Percentiles rank a stretch among this genome's conserved stretches.
phyloP scores from a whole-genome alignment of 1,284 basidiomycete genomes.

The Ustilago xerochloae region DNA sequence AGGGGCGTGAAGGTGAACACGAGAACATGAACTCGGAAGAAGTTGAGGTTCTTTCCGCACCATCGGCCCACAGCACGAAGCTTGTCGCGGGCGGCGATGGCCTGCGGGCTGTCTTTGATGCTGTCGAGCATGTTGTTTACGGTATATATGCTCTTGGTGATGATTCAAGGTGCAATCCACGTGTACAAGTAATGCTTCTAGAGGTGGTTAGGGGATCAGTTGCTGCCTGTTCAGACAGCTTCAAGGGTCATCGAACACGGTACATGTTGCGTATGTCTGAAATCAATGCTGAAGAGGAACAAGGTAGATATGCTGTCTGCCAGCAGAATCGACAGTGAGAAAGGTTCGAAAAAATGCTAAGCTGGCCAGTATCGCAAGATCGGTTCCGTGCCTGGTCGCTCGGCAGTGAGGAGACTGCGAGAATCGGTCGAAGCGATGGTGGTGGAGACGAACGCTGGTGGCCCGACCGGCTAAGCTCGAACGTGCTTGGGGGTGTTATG shows the following conservation, averaged over 20 bases:
- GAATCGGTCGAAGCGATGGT: no score
- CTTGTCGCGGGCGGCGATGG: conserved; percentile 7
- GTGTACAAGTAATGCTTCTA: no score
- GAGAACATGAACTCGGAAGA: conserved; percentile 71
- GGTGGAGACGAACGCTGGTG: no score
- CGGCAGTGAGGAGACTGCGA: no score
- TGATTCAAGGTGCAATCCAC: conserved; percentile 6
- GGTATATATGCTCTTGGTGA: not conserved
- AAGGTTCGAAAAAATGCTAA: not conserved
- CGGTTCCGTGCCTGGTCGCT: no score
- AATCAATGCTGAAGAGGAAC: not conserved
- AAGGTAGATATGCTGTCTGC: not conserved
- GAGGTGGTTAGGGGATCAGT: no score
- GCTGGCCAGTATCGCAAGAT: not conserved
- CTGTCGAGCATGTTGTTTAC: conserved; percentile 6
- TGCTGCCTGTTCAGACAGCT: conserved; percentile 20
- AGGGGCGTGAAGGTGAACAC: conserved; percentile 80
- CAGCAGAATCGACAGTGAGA: no score
- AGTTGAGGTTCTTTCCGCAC: conserved; percentile 53
- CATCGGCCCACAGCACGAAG: conserved; percentile 20
- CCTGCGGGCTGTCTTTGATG: conserved; percentile 7
- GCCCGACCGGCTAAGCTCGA: no score
- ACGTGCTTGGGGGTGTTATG: no score
- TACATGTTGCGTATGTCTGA: conserved; percentile 8
- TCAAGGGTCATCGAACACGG: conserved; percentile 11